Percentiles rank a stretch among this genome's conserved stretches.
Evolutionary conservation across 441 rosid genomes (phyloP).

Genomic region (Corymbia citriodora): DNA sequence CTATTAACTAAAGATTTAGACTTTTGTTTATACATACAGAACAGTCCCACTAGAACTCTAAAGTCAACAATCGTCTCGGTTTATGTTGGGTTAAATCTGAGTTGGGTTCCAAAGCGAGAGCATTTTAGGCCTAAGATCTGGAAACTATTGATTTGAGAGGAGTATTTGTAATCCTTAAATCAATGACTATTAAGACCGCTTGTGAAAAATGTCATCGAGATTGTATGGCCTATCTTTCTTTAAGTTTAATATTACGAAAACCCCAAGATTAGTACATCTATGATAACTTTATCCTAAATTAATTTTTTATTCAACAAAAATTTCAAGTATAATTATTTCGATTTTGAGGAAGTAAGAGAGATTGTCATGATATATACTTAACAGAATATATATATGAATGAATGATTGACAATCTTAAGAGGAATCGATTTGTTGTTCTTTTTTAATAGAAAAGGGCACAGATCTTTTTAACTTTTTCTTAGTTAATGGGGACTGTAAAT

Average conservation of each 20-base stretch:
- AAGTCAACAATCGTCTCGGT: neutral
- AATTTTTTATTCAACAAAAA: no score
- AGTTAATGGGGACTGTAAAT: no score
- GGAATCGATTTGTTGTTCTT: neutral
- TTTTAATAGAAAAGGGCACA: neutral
- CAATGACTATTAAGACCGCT: rapidly evolving
- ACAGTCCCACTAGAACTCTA: neutral
- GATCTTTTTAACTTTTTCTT: no score
- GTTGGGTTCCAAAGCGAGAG: neutral
- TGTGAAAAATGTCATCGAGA: rapidly evolving
- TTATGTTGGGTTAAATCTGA: neutral
- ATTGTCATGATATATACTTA: no score
- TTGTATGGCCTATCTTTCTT: neutral
- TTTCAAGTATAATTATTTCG: no score
- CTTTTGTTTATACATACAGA: neutral
- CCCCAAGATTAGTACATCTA: rapidly evolving
- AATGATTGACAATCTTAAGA: neutral
- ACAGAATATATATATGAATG: no score
- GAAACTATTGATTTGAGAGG: neutral
- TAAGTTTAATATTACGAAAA: no score
- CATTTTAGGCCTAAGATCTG: neutral
- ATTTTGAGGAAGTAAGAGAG: neutral
- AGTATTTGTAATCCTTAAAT: neutral
- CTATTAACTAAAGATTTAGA: conserved; percentile 5
- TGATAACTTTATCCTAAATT: no score